phyloP scores from a whole-genome alignment of 495 filamentous ascomycete species.

The Darksidea phi region DNA sequence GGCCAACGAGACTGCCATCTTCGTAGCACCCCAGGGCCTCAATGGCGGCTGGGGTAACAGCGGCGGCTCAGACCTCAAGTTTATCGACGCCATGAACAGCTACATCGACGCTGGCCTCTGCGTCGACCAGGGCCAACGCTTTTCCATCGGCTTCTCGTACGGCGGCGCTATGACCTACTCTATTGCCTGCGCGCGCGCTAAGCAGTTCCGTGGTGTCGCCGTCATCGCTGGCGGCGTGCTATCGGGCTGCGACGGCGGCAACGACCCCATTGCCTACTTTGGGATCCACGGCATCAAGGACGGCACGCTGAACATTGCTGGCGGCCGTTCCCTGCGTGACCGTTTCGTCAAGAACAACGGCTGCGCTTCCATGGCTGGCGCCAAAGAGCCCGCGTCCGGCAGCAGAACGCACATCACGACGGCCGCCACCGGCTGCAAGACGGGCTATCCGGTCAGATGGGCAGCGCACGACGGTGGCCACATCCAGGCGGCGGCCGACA shows the following conservation, averaged over 20 bases:
- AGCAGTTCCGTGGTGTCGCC: slow-evolving; percentile 48
- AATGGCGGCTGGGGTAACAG: slow-evolving; percentile 48
- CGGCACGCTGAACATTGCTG: slow-evolving; percentile 41
- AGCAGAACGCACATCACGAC: slow-evolving; percentile 40
- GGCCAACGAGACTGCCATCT: slow-evolving; percentile 45
- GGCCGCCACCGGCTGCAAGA: slow-evolving; percentile 34
- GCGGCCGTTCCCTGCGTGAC: slow-evolving; percentile 45
- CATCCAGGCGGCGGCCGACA: neutral
- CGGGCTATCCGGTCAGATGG: slow-evolving; percentile 39
- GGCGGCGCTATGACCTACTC: slow-evolving; percentile 52
- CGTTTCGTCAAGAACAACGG: slow-evolving; percentile 47
- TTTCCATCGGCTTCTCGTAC: slow-evolving; percentile 53
- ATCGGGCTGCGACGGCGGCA: slow-evolving; percentile 46
- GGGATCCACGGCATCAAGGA: slow-evolving; percentile 49
- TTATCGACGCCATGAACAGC: slow-evolving; percentile 45
- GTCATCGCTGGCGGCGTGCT: slow-evolving; percentile 47
- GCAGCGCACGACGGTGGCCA: slow-evolving; percentile 16
- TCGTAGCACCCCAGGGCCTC: slow-evolving; percentile 47
- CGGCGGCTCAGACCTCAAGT: slow-evolving; percentile 45
- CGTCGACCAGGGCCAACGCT: slow-evolving; percentile 46
- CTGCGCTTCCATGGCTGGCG: slow-evolving; percentile 28
- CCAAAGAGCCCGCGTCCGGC: slow-evolving; percentile 37
- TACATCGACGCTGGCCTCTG: slow-evolving; percentile 47
- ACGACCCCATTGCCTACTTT: slow-evolving; percentile 48
- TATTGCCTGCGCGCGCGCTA: slow-evolving; percentile 47